Percentiles rank a stretch among this genome's conserved stretches.
phyloP scores from a whole-genome alignment of 2,329 filamentous ascomycete genomes.

The Cytospora piceicola region DNA sequence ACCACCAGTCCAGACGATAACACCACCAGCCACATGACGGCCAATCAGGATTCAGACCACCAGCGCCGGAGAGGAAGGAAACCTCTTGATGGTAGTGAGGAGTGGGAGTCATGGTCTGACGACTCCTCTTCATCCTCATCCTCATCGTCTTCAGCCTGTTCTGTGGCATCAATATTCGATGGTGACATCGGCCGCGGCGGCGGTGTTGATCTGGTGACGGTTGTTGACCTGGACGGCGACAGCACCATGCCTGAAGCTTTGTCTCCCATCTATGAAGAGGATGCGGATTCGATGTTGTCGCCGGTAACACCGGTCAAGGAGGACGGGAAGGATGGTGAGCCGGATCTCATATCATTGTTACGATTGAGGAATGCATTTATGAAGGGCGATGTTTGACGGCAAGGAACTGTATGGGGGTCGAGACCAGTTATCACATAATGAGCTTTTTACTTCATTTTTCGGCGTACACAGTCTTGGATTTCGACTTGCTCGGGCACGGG shows the following conservation, averaged over 20 bases:
- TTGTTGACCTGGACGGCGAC: conserved; percentile 9
- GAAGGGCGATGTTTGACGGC: conserved; percentile 16
- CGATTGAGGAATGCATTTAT: conserved; percentile 27
- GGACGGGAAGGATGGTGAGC: conserved; percentile 1
- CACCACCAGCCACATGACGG: not conserved
- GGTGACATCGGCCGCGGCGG: not conserved
- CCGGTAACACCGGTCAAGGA: not conserved
- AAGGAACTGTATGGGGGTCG: not conserved
- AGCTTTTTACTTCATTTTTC: not conserved
- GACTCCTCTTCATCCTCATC: not conserved
- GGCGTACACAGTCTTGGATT: not conserved
- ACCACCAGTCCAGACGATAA: not conserved
- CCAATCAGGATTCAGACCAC: not conserved
- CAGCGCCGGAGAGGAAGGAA: not conserved
- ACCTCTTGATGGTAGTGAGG: not conserved
- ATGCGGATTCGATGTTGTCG: not conserved
- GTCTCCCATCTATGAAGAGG: not conserved
- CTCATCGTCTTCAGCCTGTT: not conserved
- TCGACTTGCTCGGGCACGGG: not conserved
- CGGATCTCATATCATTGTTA: conserved; percentile 12
- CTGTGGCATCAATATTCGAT: not conserved
- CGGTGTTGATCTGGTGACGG: not conserved
- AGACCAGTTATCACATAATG: not conserved
- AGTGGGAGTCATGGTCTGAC: conserved; percentile 15
- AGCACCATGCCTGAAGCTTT: conserved; percentile 9